These are phyloP conservation scores for Grosmannia huntii DNA, from an alignment of 2,329 filamentous ascomycete species.

Conservation along the genomic window DNA sequence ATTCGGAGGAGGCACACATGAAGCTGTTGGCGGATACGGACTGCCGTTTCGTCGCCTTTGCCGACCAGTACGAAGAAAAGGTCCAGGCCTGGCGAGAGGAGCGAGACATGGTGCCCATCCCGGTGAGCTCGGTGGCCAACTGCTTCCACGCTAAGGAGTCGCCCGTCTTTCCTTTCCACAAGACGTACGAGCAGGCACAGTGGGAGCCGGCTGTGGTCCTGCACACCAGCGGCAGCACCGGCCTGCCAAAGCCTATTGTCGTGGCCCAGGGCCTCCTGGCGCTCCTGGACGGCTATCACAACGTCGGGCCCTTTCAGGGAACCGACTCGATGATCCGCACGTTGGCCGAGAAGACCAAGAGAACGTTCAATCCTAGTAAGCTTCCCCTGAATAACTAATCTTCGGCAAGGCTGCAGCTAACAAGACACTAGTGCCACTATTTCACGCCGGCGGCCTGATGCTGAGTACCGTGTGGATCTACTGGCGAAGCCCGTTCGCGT, in stretches of 20 bases:
- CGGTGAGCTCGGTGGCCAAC: not conserved
- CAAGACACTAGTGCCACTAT: constrained; percentile 21
- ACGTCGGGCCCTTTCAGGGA: not conserved
- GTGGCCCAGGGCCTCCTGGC: constrained; percentile 25
- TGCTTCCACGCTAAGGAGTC: not conserved
- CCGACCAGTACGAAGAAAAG: constrained; percentile 15
- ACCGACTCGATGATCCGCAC: not conserved
- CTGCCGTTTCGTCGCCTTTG: constrained; percentile 25
- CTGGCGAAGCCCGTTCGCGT: constrained; percentile 9
- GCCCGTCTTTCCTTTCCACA: constrained; percentile 1
- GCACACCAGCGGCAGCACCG: constrained; percentile 34
- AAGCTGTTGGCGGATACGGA: constrained; percentile 30
- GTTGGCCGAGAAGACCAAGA: not conserved
- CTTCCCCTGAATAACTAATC: not conserved
- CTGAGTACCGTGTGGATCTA: constrained; percentile 4
- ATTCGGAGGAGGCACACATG: constrained; percentile 30
- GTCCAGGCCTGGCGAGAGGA: constrained; percentile 11
- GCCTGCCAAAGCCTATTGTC: constrained; percentile 32
- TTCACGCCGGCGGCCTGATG: constrained; percentile 16
- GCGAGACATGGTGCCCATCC: constrained; percentile 20
- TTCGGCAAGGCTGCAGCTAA: not conserved
- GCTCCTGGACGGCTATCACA: constrained; percentile 16
- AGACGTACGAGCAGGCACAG: constrained; percentile 25
- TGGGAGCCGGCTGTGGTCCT: constrained; percentile 28
- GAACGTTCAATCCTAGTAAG: not conserved